Conservation (phyloP, 139 green algal species). For the Chlorella sorokiniana region DNA sequence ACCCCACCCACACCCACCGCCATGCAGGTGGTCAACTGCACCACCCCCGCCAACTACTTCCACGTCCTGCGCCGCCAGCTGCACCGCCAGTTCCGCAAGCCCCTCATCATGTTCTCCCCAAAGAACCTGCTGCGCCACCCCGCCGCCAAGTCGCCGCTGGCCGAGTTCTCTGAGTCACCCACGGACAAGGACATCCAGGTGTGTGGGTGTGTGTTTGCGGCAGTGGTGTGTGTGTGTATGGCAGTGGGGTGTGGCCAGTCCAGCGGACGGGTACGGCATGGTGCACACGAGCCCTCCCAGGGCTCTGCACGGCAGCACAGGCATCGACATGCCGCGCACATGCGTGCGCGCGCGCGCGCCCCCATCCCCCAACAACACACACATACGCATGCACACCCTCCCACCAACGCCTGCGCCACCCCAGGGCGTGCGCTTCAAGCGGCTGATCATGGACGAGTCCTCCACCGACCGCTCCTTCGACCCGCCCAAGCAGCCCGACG, state of each 20-base stretch:
- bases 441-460: conserved; percentile 96
- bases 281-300: no score
- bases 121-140: conserved; percentile 97
- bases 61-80: conserved; percentile 92
- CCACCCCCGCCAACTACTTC: conserved; percentile 99
- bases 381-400: neutral
- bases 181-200: conserved; percentile 68
- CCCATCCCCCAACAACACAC: no score
- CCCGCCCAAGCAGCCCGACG: conserved; percentile 62
- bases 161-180: conserved; percentile 92
- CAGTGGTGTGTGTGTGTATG: neutral
- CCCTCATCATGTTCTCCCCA: conserved; percentile 91
- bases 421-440: conserved; percentile 94
- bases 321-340: no score
- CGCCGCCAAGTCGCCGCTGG: conserved; percentile 77
- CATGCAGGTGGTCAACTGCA: conserved; percentile 84
- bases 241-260: neutral
- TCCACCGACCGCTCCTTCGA: conserved; percentile 62
- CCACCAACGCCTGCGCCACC: neutral
- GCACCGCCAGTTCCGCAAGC: conserved; percentile 92
- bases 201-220: neutral
- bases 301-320: no score
- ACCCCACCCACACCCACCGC: conserved; percentile 40
- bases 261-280: no score
- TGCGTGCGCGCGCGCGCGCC: no score